Percentiles rank a stretch among this genome's conserved stretches.
phyloP scores from a whole-genome alignment of 139 green algal species.

The Edaphochlamys debaryana region DNA sequence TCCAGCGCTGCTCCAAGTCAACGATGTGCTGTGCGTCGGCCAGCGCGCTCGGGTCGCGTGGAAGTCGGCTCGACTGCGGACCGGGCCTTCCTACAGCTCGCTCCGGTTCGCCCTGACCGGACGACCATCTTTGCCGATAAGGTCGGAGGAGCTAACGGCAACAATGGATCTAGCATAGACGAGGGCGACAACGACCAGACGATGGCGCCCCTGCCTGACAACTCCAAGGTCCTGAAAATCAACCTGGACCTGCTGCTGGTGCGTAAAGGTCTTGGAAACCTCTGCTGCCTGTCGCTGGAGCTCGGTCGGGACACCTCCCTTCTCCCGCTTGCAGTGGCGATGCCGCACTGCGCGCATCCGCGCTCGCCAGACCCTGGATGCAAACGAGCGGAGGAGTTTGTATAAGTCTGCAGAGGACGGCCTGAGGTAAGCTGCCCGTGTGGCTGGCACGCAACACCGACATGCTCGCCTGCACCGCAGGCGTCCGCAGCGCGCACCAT shows the following conservation, averaged over 20 bases:
- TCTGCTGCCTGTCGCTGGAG: background rate
- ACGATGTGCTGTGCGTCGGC: background rate
- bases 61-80: background rate
- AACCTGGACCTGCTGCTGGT: conserved; percentile 85
- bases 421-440: background rate
- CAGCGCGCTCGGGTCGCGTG: background rate
- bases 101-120: background rate
- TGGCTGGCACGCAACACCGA: background rate
- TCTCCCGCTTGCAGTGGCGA: conserved; percentile 11
- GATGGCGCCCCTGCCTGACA: no score
- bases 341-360: conserved; percentile 18
- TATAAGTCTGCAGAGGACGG: background rate
- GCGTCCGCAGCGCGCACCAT: no score
- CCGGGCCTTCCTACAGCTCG: background rate
- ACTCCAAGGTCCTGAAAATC: conserved; percentile 79
- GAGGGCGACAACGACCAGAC: no score
- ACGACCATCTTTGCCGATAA: no score
- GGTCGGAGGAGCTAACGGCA: background rate
- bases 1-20: background rate
- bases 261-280: background rate
- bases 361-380: background rate
- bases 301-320: background rate
- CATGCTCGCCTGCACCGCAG: no score
- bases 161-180: background rate
- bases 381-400: background rate